Evolutionary conservation across 371 early-diverging fungal genomes (phyloP).

Genomic region (Mortierella sp.): DNA sequence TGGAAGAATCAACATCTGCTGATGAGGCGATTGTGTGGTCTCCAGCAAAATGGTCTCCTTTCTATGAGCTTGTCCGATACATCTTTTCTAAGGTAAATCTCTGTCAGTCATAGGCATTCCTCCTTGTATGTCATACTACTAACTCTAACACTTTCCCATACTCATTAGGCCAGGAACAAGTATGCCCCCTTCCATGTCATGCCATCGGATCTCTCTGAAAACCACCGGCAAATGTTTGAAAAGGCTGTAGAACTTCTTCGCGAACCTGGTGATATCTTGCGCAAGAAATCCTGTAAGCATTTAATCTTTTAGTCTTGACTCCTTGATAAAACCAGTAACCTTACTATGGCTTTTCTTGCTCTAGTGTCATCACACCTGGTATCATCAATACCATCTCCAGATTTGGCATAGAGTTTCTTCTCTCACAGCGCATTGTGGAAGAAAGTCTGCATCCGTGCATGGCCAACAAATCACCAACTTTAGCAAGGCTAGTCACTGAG

Average conservation of each 20-base stretch:
- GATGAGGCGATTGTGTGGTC: too few species aligned
- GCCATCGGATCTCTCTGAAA: conserved; percentile 11
- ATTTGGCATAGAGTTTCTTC: too few species aligned
- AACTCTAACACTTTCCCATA: conserved; percentile 3
- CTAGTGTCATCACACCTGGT: too few species aligned
- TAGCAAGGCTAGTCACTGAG: conserved; percentile 14
- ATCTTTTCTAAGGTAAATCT: conserved; percentile 19
- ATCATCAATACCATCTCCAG: too few species aligned
- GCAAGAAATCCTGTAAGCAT: conserved; percentile 21
- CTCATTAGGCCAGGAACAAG: conserved; percentile 11
- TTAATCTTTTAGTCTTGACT: conserved; percentile 7
- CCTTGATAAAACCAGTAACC: too few species aligned
- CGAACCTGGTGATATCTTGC: conserved; percentile 12
- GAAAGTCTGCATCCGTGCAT: too few species aligned
- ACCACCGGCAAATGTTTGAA: conserved; percentile 12
- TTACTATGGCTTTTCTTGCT: too few species aligned
- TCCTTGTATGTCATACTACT: conserved; percentile 2
- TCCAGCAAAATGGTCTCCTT: too few species aligned
- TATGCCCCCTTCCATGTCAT: conserved; percentile 12
- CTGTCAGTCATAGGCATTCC: conserved; percentile 9
- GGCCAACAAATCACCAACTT: conserved; percentile 8
- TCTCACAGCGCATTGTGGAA: too few species aligned
- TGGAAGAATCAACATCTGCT: too few species aligned
- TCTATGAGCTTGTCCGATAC: conserved; percentile 16
- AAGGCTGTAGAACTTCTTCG: conserved; percentile 5